Evolutionary conservation across 2,329 filamentous ascomycete species (phyloP).

Genomic region (Westerdykella aurantiaca): DNA sequence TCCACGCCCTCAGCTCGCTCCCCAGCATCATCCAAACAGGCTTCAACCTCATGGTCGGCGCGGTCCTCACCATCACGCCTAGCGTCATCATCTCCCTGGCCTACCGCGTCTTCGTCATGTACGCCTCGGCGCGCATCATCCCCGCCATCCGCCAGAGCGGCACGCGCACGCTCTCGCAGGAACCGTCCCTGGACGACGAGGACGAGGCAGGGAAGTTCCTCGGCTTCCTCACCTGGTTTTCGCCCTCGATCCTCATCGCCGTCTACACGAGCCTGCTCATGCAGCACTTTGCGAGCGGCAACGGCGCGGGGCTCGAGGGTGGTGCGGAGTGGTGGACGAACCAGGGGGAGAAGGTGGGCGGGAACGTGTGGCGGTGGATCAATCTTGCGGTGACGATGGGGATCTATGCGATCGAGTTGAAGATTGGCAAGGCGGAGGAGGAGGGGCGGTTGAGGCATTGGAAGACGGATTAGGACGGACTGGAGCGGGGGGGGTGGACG

Average conservation of each 20-base stretch:
- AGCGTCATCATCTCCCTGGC: slow-evolving; percentile 92
- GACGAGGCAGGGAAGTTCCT: slow-evolving; percentile 76
- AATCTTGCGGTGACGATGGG: slow-evolving; percentile 86
- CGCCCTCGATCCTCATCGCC: slow-evolving; percentile 86
- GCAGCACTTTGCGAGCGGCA: slow-evolving; percentile 78
- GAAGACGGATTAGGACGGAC: slow-evolving; percentile 71
- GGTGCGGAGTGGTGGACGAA: slow-evolving; percentile 74
- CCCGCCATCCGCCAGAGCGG: slow-evolving; percentile 86
- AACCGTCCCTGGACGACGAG: slow-evolving; percentile 77
- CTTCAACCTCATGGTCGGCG: slow-evolving; percentile 80
- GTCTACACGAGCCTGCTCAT: slow-evolving; percentile 94
- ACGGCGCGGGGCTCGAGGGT: slow-evolving; percentile 47
- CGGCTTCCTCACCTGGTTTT: slow-evolving; percentile 86
- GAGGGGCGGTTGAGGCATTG: slow-evolving; percentile 74
- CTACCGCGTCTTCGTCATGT: slow-evolving; percentile 91
- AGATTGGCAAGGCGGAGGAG: slow-evolving; percentile 75
- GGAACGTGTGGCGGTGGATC: slow-evolving; percentile 88
- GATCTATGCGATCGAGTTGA: slow-evolving; percentile 84
- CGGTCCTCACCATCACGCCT: slow-evolving; percentile 90
- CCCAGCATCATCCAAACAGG: slow-evolving; percentile 77
- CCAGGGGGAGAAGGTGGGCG: slow-evolving; percentile 73
- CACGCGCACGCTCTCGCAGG: slow-evolving; percentile 73
- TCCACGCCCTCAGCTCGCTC: slow-evolving; percentile 77
- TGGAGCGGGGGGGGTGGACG: too few species aligned
- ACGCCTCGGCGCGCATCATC: slow-evolving; percentile 91